phyloP scores from a whole-genome alignment of 495 filamentous ascomycete species.

The Talaromyces ruber region DNA sequence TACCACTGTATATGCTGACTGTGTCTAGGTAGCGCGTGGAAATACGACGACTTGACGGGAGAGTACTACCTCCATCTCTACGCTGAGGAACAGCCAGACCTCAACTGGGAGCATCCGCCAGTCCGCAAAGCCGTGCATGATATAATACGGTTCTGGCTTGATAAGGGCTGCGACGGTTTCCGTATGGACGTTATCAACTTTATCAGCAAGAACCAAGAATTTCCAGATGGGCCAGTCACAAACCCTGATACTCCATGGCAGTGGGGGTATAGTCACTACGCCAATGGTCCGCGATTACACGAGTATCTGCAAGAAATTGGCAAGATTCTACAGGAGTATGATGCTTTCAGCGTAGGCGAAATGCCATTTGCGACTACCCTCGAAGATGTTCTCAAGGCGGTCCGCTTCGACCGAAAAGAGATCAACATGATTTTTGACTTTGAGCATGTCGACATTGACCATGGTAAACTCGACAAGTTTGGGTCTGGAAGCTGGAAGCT shows the following conservation, averaged over 20 bases:
- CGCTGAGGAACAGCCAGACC: conserved; percentile 56
- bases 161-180: conserved; percentile 61
- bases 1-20: neutral
- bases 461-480: conserved; percentile 43
- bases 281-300: conserved; percentile 58
- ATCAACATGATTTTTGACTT: conserved; percentile 75
- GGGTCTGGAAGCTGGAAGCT: conserved; percentile 44
- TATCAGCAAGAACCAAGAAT: conserved; percentile 52
- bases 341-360: conserved; percentile 64
- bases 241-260: conserved; percentile 42
- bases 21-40: conserved; percentile 48
- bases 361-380: conserved; percentile 53
- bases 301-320: conserved; percentile 56
- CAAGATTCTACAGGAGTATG: conserved; percentile 57
- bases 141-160: conserved; percentile 64
- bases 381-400: conserved; percentile 50
- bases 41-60: conserved; percentile 52
- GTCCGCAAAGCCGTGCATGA: conserved; percentile 57
- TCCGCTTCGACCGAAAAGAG: conserved; percentile 49
- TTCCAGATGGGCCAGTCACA: conserved; percentile 53
- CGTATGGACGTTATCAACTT: conserved; percentile 61
- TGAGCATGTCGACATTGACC: conserved; percentile 53
- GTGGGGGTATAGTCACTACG: conserved; percentile 46
- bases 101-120: conserved; percentile 64
- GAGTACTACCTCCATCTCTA: conserved; percentile 70